Base-by-base conservation (phyloP, 2,329 filamentous ascomycete species). In the Alternaria triticimaculans region DNA sequence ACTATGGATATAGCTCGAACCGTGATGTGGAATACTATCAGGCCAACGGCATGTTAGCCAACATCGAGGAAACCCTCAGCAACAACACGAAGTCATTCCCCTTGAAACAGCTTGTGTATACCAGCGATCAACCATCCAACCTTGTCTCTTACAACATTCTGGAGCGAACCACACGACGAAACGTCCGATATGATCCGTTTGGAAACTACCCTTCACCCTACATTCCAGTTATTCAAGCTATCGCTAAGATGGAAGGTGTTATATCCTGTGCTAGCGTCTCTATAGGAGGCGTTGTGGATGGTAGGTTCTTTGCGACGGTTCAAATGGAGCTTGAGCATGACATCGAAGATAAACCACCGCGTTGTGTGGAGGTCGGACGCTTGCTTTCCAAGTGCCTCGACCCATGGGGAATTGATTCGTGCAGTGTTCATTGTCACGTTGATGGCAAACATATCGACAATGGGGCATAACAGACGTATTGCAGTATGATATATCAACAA, bases 291-390 rank as follows among this genome's bases (percentile, higher is more conserved):
- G 1, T 10, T 2, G 37, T 18, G 3, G n/a, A 41, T 9, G n/a
- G 37, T 1, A 18, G 3, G 11, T 41, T 41, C 37, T 18, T 18
- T 18, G 37, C 8, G n/a, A 41, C 37, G 37, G 2, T 41, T 3
- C n/a, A 41, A 41, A 8, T 41, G 3, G 37, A 41, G n/a, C n/a
- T 41, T 18, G 37, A 41, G 9, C 37, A 10, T 3, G 2, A 41
- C 9, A 0, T 2, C 8, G 5, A 41, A 5, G 2, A 41, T 0
- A 10, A 3, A 9, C 3, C 37, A 6, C n/a, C n/a, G 1, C 8
- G 15, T 18, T 18, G n/a, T 11, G 11, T 41, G n/a, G 37, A 41
- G 4, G 37, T 41, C 0, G 37, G 37, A 3, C 37, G 8, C 3
- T 0, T 6, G n/a, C 15, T 41, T 3, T 1, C 9, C 1, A 41